Evolutionary conservation across 768 basidiomycete genomes (phyloP).

Genomic region (Collybiopsis luxurians): DNA sequence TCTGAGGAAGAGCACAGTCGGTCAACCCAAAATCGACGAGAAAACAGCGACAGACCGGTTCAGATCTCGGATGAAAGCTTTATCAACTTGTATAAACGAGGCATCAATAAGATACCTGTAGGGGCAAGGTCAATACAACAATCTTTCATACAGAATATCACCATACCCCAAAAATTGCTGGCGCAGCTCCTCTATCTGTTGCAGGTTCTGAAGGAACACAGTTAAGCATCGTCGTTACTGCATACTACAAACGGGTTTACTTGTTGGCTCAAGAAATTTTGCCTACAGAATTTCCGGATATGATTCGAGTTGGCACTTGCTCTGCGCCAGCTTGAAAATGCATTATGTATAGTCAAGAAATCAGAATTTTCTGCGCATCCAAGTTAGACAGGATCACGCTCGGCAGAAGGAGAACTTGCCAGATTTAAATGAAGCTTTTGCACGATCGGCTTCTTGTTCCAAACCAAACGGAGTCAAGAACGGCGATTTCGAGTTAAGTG

Average conservation of each 20-base stretch:
- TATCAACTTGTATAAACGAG: constrained; percentile 71
- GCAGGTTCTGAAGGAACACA: constrained; percentile 59
- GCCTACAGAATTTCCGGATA: constrained; percentile 75
- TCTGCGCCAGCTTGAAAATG: constrained; percentile 83
- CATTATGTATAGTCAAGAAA: constrained; percentile 91
- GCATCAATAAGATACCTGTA: constrained; percentile 85
- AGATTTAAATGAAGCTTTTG: constrained; percentile 74
- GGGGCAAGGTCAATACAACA: constrained; percentile 12
- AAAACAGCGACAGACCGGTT: constrained; percentile 44
- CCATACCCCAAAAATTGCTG: constrained; percentile 80
- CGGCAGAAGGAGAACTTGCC: constrained; percentile 37
- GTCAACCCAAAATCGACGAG: constrained; percentile 2
- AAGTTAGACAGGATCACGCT: constrained; percentile 4
- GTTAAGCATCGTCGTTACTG: neutral
- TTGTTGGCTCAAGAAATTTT: constrained; percentile 82
- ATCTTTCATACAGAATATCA: too few species aligned
- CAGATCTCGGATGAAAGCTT: constrained; percentile 64
- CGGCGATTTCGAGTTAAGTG: constrained; percentile 89
- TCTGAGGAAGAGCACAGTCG: constrained; percentile 33
- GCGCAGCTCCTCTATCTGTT: constrained; percentile 94
- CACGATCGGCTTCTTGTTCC: constrained; percentile 82
- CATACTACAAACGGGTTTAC: constrained; percentile 30
- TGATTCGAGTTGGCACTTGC: constrained; percentile 61
- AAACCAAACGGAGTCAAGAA: constrained; percentile 88
- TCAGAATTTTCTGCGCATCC: constrained; percentile 77